These are phyloP conservation scores for Erodium trifolium DNA, from an alignment of 441 rosid genomes.

Conservation along the genomic window DNA sequence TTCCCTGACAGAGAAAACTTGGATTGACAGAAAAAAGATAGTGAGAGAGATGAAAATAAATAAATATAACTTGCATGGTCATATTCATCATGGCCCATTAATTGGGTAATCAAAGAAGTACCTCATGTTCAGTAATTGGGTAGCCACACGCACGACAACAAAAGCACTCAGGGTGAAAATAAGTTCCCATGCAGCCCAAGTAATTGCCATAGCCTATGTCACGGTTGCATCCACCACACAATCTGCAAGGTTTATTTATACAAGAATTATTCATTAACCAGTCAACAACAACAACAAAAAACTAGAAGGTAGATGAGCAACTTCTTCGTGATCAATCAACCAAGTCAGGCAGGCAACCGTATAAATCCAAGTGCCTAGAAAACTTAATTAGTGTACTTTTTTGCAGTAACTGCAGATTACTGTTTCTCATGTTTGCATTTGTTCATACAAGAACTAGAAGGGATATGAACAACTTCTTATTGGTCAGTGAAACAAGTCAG, in stretches of 20 bases:
- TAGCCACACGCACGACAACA: conserved; percentile 63
- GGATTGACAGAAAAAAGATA: conserved; percentile 20
- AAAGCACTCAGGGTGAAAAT: conserved; percentile 97
- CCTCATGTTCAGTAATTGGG: conserved; percentile 87
- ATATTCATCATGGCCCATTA: neutral
- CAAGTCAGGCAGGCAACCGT: too few relatives aligned
- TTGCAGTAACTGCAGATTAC: too few relatives aligned
- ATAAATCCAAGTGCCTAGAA: too few relatives aligned
- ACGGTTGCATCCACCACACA: conserved; percentile 71
- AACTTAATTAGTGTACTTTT: too few relatives aligned
- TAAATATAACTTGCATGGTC: conserved; percentile 21
- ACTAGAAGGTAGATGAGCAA: too few relatives aligned
- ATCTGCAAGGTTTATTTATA: conserved; percentile 26
- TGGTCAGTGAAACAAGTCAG: neutral
- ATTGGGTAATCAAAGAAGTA: conserved; percentile 12
- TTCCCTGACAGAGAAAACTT: conserved; percentile 77
- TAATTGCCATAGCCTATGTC: conserved; percentile 80
- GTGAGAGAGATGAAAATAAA: neutral
- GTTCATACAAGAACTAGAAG: too few relatives aligned
- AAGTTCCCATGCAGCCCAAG: conserved; percentile 69
- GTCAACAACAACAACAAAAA: too few relatives aligned
- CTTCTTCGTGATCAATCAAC: too few relatives aligned
- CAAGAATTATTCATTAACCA: too few relatives aligned
- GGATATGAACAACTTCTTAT: too few relatives aligned
- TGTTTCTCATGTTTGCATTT: too few relatives aligned